Evolutionary conservation across 768 basidiomycete species (phyloP), one percentile per base, ranked within the genome.

Genomic region (Termitomyces sp.): DNA sequence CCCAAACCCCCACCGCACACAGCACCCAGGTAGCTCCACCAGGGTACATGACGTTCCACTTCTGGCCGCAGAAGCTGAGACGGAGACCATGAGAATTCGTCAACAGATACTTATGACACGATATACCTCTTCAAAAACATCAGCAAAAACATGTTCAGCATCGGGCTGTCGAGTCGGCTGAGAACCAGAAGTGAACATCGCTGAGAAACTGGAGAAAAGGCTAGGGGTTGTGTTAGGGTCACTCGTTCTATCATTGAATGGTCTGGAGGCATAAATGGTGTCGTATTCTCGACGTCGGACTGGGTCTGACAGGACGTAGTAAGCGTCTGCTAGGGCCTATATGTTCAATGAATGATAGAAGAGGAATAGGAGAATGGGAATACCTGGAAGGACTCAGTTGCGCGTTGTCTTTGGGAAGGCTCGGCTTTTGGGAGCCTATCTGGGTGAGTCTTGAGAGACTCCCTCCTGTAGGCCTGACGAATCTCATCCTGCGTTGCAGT

Each of bases 311-410:
- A 98, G 82, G 28, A 95, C 90, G 69, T 92, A 97, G 73, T 96
- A 96, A 18, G 94, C 94, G 70, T 97, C 94, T 54, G 94, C 93
- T 61, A 97, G 86, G 8, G 88, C 85, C 88, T 89, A 67, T 30
- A 40, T 40, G 26, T 43, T 5, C 30, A 16, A 9, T 50, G n/a
- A 50, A 30, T 16, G 40, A 33, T 28, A 18, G 40, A 61, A 33
- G 61, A 38, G n/a, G 30, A 51, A 48, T 50, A 33, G 26, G 33
- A 32, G 36, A 53, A n/a, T 22, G 50, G 28, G 7, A 18, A 6
- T 62, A 86, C 91, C 77, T 94, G 92, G 70, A 95, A 96, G 56
- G 79, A 79, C 70, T 94, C 93, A 2, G 94, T 97, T 0, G 94
- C 87, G 14, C 65, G 69, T 64, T 80, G 81, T 71, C 81, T 88